phyloP scores from a whole-genome alignment of 2,329 filamentous ascomycete genomes.

The Penicillium griseofulvum region DNA sequence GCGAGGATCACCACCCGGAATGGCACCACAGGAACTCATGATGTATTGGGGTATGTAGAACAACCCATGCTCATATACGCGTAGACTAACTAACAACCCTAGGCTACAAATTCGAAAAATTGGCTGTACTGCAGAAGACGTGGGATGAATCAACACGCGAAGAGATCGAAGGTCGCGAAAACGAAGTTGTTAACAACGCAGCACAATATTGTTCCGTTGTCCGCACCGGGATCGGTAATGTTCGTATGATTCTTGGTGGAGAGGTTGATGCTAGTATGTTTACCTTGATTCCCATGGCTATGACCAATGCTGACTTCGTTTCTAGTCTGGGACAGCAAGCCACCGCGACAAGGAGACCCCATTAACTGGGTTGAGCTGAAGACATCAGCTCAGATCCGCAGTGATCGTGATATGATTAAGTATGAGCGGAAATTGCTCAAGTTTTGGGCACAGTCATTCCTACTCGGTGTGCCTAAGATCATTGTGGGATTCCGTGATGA shows the following conservation, averaged over 20 bases:
- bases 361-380: constrained; percentile 96
- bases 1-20: constrained; percentile 51
- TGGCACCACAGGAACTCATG: constrained; percentile 74
- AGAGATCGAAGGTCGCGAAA: constrained; percentile 72
- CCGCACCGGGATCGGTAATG: constrained; percentile 76
- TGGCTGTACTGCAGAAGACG: constrained; percentile 70
- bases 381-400: constrained; percentile 71
- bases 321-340: constrained; percentile 79
- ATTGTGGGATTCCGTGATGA: constrained; percentile 82
- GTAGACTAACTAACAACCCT: constrained; percentile 8
- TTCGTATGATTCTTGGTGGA: constrained; percentile 75
- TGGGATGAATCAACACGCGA: constrained; percentile 73
- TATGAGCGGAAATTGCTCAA: constrained; percentile 91
- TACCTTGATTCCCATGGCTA: background rate
- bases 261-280: constrained; percentile 82
- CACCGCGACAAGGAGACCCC: constrained; percentile 60
- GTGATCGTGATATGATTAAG: constrained; percentile 65
- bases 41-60: constrained; percentile 73
- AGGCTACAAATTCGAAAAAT: constrained; percentile 96
- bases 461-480: constrained; percentile 88
- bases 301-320: background rate
- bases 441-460: constrained; percentile 95
- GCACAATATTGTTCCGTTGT: constrained; percentile 96
- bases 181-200: constrained; percentile 76
- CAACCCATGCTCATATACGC: background rate